Evolutionary conservation across 1,284 basidiomycete species (phyloP), one percentile per base, ranked within the genome.

Genomic region (Entoloma clypeatum): DNA sequence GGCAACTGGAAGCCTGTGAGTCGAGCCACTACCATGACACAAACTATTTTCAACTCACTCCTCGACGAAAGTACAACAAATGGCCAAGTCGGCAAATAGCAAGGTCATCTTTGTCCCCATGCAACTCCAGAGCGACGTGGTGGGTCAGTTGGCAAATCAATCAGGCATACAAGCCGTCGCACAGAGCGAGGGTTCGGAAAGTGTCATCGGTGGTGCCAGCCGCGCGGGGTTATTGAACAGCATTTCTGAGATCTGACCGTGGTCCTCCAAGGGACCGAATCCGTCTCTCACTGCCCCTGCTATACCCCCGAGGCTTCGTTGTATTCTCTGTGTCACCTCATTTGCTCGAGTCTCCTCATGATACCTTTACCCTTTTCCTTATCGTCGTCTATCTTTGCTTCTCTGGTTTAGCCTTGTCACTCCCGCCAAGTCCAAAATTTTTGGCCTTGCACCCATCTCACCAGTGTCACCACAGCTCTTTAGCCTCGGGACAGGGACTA

Each of bases 71-170:
- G 69, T 80, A 59, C 77, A 80, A 65, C 70, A 75, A 56, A 80
- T 80, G 77, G 75, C 79, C 36, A 87, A 89, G 64, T 79, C 75
- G 7, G 77, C 85, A 16, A 74, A 75, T 53, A 81, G 77, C 72
- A 97, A 97, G 69, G 91, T 94, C 52, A 77, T 95, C 45, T 95
- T 96, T 57, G 92, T 92, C 16, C 90, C 90, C n/a, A 92, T 92
- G 90, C 84, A 88, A 49, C 72, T 90, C 26, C 86, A 90, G 62
- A 83, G 74, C 53, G 86, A 90, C 49, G 64, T 88, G 24, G 65
- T 69, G 13, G 67, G 70, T 28, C 75, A 81, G 50, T 49, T 82
- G 31, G 51, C 65, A 1, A 53, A 49, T 13, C 51, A 59, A 22
- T 67, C 69, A 9, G 61, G 59, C 21, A 6, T 61, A 11, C 60